A percentile compares a stretch with the other conserved stretches of the same genome.
These are phyloP conservation scores for Massariosphaeria phaeospora DNA, from an alignment of 495 filamentous ascomycete genomes.

Conservation along the genomic window DNA sequence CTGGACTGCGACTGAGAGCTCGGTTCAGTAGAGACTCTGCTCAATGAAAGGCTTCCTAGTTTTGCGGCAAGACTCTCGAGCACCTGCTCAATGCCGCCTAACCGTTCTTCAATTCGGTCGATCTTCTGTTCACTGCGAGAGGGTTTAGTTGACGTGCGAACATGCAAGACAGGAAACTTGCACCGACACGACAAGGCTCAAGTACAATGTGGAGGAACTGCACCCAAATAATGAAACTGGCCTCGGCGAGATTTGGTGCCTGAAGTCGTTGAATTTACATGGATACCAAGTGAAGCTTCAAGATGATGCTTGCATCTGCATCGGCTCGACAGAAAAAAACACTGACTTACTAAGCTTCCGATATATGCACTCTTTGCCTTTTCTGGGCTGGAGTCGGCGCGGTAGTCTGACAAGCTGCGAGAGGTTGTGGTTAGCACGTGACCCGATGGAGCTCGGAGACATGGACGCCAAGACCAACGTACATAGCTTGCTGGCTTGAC, in stretches of 20 bases:
- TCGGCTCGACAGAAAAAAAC: no score
- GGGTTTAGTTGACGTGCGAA: not conserved
- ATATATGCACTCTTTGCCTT: slow-evolving; percentile 61
- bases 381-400: slow-evolving; percentile 57
- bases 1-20: slow-evolving; percentile 27
- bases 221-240: no score
- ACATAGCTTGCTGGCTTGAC: slow-evolving; percentile 42
- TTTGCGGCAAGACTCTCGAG: slow-evolving; percentile 29
- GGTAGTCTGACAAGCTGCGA: slow-evolving; percentile 52
- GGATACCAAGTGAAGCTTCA: no score
- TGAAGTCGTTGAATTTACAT: no score
- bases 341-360: slow-evolving; percentile 57
- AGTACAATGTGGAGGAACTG: no score
- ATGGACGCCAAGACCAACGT: not conserved
- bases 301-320: no score
- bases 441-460: not conserved
- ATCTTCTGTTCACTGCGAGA: slow-evolving; percentile 59
- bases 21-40: slow-evolving; percentile 12
- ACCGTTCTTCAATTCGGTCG: slow-evolving; percentile 59
- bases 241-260: no score
- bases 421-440: slow-evolving; percentile 1
- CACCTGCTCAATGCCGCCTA: slow-evolving; percentile 55
- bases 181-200: no score
- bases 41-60: slow-evolving; percentile 13
- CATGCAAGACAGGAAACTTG: no score